These are phyloP conservation scores for Dictyostelium purpureum DNA, from an alignment of 78 protist species.

Conservation along the genomic window DNA sequence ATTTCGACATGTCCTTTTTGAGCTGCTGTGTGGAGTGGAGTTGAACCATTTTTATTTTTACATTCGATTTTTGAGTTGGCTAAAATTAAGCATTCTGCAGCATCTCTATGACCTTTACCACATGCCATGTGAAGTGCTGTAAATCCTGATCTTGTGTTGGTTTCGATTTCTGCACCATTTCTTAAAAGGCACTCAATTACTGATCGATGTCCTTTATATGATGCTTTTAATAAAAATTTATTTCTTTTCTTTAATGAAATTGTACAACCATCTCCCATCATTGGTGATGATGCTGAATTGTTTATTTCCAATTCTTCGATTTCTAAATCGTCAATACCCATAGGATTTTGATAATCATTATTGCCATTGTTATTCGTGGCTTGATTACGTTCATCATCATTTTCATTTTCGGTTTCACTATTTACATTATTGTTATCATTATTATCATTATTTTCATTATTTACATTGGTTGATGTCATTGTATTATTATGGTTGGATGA, in stretches of 20 bases:
- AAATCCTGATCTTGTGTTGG: conserved; percentile 59
- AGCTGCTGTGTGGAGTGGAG: conserved; percentile 71
- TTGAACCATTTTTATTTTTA: conserved; percentile 65
- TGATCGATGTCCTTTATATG: conserved; percentile 71
- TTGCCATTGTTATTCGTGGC: conserved; percentile 1
- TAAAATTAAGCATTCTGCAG: conserved; percentile 47
- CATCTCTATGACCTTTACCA: conserved; percentile 70
- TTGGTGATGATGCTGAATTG: conserved; percentile 36
- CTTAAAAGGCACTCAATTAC: conserved; percentile 43
- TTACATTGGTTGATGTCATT: background rate
- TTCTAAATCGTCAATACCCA: conserved; percentile 39
- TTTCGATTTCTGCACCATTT: conserved; percentile 73
- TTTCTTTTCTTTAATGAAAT: conserved; percentile 38
- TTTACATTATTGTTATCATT: background rate
- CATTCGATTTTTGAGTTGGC: conserved; percentile 66
- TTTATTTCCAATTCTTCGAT: conserved; percentile 52
- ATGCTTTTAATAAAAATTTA: conserved; percentile 65
- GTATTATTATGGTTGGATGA: background rate
- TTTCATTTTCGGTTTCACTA: background rate
- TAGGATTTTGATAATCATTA: background rate
- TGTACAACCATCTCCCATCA: conserved; percentile 20
- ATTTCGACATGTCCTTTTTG: conserved; percentile 74
- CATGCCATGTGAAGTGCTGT: conserved; percentile 79
- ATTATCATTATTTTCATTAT: background rate
- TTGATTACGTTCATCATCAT: background rate